Conservation (phyloP, 2,329 filamentous ascomycete genomes). For the Fusarium fracticaudum region DNA sequence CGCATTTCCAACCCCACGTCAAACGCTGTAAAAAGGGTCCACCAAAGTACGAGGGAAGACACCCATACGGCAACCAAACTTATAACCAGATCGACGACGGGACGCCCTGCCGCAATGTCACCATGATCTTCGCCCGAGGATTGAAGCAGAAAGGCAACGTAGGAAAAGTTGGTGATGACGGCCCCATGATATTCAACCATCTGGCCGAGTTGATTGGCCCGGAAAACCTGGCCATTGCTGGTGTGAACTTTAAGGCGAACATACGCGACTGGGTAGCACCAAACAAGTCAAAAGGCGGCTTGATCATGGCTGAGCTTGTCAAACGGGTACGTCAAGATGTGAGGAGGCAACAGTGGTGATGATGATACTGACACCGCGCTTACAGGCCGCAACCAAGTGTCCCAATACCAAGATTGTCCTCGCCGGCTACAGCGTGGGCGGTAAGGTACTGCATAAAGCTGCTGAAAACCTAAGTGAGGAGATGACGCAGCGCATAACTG, state of each 20-base stretch:
- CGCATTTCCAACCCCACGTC: neutral
- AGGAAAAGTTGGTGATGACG: neutral
- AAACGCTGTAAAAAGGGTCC: neutral
- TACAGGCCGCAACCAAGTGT: neutral
- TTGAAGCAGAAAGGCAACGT: neutral
- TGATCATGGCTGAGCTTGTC: neutral
- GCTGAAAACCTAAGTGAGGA: neutral
- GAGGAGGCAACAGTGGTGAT: neutral
- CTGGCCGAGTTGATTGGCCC: neutral
- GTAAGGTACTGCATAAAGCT: neutral
- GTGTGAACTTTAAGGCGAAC: neutral
- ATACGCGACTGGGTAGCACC: too few species aligned
- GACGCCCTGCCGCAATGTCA: slow-evolving; percentile 1
- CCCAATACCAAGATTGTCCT: neutral
- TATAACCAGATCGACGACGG: slow-evolving; percentile 5
- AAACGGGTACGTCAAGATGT: neutral
- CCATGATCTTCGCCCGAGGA: slow-evolving; percentile 1
- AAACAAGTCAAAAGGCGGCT: too few species aligned
- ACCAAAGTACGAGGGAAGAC: neutral
- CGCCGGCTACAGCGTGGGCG: neutral
- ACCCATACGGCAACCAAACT: neutral
- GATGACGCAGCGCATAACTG: neutral
- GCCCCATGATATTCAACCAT: neutral
- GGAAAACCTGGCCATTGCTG: neutral
- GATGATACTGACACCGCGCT: neutral